Conservation (phyloP, 352 stramenopile genomes). For the Phytopythium delawarense region DNA sequence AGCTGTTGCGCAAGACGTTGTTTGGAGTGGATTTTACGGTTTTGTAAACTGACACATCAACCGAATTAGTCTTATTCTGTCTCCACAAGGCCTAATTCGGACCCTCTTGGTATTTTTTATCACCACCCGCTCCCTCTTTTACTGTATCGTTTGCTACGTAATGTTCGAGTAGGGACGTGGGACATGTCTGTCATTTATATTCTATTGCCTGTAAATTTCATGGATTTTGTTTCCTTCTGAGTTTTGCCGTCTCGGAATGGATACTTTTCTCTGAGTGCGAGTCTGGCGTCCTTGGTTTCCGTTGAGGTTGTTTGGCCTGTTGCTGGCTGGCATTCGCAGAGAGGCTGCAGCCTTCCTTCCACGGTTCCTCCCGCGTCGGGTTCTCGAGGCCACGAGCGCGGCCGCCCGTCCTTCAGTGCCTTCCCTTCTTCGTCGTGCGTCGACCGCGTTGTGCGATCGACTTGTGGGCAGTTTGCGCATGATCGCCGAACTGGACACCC, state of each 20-base stretch:
- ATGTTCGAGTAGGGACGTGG: background rate
- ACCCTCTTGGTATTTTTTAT: too few relatives aligned
- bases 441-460: background rate
- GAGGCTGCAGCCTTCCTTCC: background rate
- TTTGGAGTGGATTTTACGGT: too few relatives aligned
- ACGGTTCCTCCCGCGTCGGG: background rate
- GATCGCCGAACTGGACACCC: background rate
- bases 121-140: too few relatives aligned
- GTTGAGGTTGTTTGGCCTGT: background rate
- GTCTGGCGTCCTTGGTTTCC: background rate
- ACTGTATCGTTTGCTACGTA: too few relatives aligned
- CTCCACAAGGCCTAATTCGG: too few relatives aligned
- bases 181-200: background rate
- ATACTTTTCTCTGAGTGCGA: background rate
- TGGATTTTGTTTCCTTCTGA: background rate
- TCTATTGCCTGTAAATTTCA: background rate
- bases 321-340: background rate
- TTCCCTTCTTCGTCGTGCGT: background rate
- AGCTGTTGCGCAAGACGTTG: too few relatives aligned
- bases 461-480: background rate
- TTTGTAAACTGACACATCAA: too few relatives aligned
- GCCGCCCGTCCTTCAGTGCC: background rate
- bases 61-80: too few relatives aligned
- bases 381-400: background rate
- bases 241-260: background rate